Evolutionary conservation across 1,284 basidiomycete species (phyloP).

Genomic region (Marasmius fiardii): DNA sequence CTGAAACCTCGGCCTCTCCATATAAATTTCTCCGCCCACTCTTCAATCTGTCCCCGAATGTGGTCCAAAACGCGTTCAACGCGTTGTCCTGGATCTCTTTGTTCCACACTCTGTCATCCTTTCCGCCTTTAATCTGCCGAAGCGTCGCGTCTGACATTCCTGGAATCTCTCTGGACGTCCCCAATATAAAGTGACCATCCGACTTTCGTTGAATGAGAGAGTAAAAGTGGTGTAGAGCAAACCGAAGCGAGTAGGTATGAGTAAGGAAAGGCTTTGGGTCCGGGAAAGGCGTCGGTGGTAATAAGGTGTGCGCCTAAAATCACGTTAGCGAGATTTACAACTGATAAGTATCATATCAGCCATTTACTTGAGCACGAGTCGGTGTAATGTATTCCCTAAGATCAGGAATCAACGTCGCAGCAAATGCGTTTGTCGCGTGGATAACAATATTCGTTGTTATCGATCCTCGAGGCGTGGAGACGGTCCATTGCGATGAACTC

Average conservation of each 20-base stretch:
- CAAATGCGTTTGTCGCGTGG: constrained; percentile 18
- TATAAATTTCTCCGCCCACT: background rate
- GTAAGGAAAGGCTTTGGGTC: constrained; percentile 9
- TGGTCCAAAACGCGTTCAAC: constrained; percentile 11
- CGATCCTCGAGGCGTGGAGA: constrained; percentile 13
- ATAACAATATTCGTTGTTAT: constrained; percentile 15
- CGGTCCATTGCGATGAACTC: constrained; percentile 6
- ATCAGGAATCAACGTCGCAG: constrained; percentile 14
- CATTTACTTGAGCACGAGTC: constrained; percentile 15
- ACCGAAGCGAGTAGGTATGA: constrained; percentile 17
- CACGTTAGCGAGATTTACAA: background rate
- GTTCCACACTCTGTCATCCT: constrained; percentile 12
- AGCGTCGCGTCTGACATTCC: constrained; percentile 9
- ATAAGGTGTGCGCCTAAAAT: constrained; percentile 2
- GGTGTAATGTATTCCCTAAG: constrained; percentile 10
- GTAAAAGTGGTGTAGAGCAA: constrained; percentile 15
- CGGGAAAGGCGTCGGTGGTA: constrained; percentile 13
- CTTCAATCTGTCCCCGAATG: constrained; percentile 1
- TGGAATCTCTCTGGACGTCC: constrained; percentile 16
- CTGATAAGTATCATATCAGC: too few species aligned
- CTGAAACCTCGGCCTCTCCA: background rate
- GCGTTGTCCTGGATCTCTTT: constrained; percentile 14
- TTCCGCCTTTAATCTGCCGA: constrained; percentile 10
- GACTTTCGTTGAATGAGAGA: constrained; percentile 16
- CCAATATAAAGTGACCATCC: constrained; percentile 15